Base-by-base conservation (phyloP, 2,329 filamentous ascomycete genomes). In the Diaporthe longicolla region DNA sequence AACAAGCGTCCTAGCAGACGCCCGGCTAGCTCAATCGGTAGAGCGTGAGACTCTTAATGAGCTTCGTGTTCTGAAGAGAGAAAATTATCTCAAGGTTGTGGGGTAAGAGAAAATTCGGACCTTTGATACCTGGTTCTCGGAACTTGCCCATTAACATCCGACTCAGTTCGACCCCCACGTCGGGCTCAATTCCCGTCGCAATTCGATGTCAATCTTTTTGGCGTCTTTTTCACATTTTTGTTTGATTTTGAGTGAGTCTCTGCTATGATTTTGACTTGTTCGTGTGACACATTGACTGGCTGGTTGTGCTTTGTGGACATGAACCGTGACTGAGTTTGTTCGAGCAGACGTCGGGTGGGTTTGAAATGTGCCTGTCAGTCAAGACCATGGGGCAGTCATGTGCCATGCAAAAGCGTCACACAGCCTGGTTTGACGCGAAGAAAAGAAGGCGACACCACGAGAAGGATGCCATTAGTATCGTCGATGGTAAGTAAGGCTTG, bases 41-140 rank as follows among this genome's bases (percentile, higher is more conserved):
- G 90, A 92, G 90, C 90, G 90, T 92, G 88, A 91, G 90, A 92
- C 90, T 92, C 90, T 89, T 89, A 89, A 88, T 2, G 70, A 45
- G 45, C 32, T 45, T 71, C 43, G 24, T 43, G 43, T 71, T 71
- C 69, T 71, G 57, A 32, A 4, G 37, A 21, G n/a, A 21, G 19
- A 50, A 50, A 48, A 48, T 48, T 13, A 71, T 71, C 70, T 71
- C 70, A 71, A 71, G 70, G 70, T 71, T 71, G 70, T 71, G 70
- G 70, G 63, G 63, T 66, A 52, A 66, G 63, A 54, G 32, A 66
- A 66, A 66, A 66, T 26, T 54, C 63, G 54, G 63, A 66, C 21
- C 54, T 13, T 9, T 40, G 17, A 37, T n/a, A 21, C 24, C 45
- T 7, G 24, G 21, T 4, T 6, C 35, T 37, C 24, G 24, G 32